Conservation (phyloP, 106 monocot species). For the Dendrobium huoshanense region DNA sequence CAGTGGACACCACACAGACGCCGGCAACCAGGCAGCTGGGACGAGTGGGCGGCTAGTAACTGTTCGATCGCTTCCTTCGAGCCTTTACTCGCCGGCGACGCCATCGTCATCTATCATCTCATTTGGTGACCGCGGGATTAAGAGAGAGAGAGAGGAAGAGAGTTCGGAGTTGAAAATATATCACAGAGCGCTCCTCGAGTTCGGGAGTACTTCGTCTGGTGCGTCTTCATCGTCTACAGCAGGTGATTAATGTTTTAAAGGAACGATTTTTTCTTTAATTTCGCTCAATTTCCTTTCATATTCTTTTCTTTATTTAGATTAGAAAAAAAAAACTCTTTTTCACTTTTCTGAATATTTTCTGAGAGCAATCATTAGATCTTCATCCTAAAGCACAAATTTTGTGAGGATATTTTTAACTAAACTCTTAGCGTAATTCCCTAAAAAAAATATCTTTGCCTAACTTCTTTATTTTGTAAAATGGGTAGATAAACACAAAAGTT, state of each 20-base stretch:
- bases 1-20: background rate
- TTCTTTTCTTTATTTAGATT: background rate
- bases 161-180: constrained; percentile 4
- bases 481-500: background rate
- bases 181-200: constrained; percentile 17
- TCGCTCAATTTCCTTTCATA: background rate
- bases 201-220: constrained; percentile 4
- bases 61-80: background rate
- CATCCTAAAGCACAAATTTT: background rate
- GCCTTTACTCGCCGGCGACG: background rate
- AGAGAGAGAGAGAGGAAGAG: constrained; percentile 27
- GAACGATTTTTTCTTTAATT: background rate
- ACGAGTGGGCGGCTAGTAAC: background rate
- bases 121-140: constrained; percentile 10
- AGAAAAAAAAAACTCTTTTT: too few species aligned
- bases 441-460: background rate
- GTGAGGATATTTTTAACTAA: background rate
- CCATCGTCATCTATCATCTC: background rate
- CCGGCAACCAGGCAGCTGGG: background rate
- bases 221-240: background rate
- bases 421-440: background rate
- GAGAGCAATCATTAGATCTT: too few species aligned
- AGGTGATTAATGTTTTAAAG: background rate
- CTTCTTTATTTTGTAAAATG: background rate
- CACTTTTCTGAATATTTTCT: too few species aligned